A percentile compares a stretch with the other conserved stretches of the same genome.
These are phyloP conservation scores for Glycyrrhiza uralensis DNA, from an alignment of 306 rosid species.

Conservation along the genomic window DNA sequence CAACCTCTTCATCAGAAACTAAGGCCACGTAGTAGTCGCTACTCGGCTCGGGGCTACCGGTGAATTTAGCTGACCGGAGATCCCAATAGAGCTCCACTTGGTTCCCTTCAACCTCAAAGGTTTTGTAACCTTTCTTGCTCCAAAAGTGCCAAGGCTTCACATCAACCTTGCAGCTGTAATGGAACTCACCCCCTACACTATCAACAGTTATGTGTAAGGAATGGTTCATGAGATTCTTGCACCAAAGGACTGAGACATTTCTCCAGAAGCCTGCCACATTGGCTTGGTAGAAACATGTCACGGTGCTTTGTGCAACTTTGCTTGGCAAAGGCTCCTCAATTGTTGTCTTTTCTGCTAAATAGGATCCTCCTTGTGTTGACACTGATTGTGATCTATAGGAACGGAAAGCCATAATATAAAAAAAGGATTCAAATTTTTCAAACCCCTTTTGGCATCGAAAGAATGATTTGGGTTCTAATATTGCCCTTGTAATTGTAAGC, in stretches of 20 bases:
- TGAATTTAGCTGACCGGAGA: constrained; percentile 68
- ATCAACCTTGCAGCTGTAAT: constrained; percentile 69
- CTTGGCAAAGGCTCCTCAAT: constrained; percentile 68
- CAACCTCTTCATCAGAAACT: constrained; percentile 71
- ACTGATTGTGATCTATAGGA: constrained; percentile 52
- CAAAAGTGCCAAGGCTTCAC: constrained; percentile 94
- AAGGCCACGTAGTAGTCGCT: constrained; percentile 80
- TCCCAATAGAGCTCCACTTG: constrained; percentile 89
- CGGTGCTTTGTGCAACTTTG: constrained; percentile 86
- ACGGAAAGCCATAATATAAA: constrained; percentile 47
- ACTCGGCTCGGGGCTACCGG: constrained; percentile 67
- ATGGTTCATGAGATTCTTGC: constrained; percentile 78
- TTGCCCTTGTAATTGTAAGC: neutral
- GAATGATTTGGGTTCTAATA: neutral
- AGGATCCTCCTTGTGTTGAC: constrained; percentile 37
- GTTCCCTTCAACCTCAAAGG: constrained; percentile 63
- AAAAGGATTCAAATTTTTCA: constrained; percentile 5
- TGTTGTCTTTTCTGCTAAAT: constrained; percentile 52
- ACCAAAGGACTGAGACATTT: constrained; percentile 68
- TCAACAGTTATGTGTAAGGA: constrained; percentile 58
- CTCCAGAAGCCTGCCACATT: constrained; percentile 68
- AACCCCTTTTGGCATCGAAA: constrained; percentile 22
- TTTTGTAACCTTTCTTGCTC: constrained; percentile 89
- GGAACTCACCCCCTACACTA: constrained; percentile 51
- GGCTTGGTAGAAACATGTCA: constrained; percentile 71